Evolutionary conservation across 345 rosid genomes (phyloP).

Genomic region (Melastoma malabathricum): DNA sequence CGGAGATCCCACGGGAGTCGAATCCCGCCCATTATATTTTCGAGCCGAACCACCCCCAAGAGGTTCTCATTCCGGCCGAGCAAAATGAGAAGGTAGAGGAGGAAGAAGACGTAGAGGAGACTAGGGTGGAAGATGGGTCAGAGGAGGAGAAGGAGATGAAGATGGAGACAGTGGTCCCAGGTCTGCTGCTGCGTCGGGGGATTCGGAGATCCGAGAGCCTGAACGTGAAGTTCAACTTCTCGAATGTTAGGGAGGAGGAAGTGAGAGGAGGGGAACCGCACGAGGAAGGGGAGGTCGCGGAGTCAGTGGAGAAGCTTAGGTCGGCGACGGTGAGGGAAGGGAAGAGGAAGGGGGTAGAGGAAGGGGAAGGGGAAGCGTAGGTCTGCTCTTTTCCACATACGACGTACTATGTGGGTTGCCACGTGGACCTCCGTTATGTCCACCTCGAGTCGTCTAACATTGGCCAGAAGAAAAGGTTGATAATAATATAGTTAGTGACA

Average conservation of each 20-base stretch:
- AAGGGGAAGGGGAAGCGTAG: conserved; percentile 11
- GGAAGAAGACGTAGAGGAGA: neutral
- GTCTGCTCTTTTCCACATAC: too few relatives aligned
- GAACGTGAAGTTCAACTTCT: neutral
- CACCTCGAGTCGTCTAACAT: too few relatives aligned
- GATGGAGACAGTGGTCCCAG: neutral
- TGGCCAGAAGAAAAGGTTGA: too few relatives aligned
- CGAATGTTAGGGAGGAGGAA: neutral
- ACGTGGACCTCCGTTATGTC: too few relatives aligned
- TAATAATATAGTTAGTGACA: too few relatives aligned
- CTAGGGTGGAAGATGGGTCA: neutral
- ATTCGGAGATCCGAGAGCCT: conserved; percentile 5
- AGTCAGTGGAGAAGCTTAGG: conserved; percentile 6
- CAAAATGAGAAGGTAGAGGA: too few relatives aligned
- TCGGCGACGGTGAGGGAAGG: conserved; percentile 2
- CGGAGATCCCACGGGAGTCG: too few relatives aligned
- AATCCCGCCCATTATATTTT: too few relatives aligned
- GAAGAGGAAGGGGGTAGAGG: neutral
- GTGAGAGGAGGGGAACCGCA: neutral
- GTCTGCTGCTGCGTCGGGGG: neutral
- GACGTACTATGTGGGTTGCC: too few relatives aligned
- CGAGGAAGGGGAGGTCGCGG: neutral
- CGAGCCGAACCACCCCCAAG: too few relatives aligned
- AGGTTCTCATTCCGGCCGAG: too few relatives aligned
- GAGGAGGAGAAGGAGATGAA: neutral